Conservation (phyloP, 495 filamentous ascomycete species). For the Penicillium turbatum region DNA sequence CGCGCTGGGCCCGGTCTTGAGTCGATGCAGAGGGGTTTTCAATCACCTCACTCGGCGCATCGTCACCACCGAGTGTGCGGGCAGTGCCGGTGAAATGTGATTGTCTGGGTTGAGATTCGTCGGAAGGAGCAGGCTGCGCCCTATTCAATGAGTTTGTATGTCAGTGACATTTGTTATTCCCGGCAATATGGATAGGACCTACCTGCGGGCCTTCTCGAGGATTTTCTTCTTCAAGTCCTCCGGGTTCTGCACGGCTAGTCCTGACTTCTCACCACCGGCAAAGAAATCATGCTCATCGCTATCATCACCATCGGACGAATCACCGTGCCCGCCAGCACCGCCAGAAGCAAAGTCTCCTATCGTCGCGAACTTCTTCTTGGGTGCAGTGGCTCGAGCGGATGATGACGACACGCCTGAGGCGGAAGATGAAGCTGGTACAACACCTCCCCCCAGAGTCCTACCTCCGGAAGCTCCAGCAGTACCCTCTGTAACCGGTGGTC, state of each 20-base stretch:
- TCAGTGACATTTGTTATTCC: conserved; percentile 1
- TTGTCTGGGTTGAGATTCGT: conserved; percentile 49
- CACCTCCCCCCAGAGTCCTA: conserved; percentile 33
- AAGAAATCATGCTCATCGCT: conserved; percentile 75
- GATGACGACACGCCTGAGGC: conserved; percentile 33
- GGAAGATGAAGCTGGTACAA: conserved; percentile 28
- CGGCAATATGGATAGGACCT: conserved; percentile 16
- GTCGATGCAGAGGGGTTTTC: conserved; percentile 53
- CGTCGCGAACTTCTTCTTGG: conserved; percentile 54
- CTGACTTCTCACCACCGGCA: conserved; percentile 94
- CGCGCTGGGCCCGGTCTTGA: conserved; percentile 44
- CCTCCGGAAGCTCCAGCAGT: conserved; percentile 16
- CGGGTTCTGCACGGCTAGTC: conserved; percentile 90
- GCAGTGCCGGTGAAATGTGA: conserved; percentile 75
- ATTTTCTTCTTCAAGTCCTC: conserved; percentile 70
- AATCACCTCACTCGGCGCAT: conserved; percentile 68
- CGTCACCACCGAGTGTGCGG: conserved; percentile 86
- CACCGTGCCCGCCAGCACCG: conserved; percentile 37
- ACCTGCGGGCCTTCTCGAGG: conserved; percentile 77
- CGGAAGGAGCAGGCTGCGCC: conserved; percentile 54
- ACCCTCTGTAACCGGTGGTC: conserved; percentile 29
- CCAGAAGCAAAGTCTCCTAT: conserved; percentile 46
- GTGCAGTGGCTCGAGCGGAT: conserved; percentile 25
- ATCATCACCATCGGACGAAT: conserved; percentile 59
- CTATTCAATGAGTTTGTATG: conserved; percentile 38